Evolutionary conservation across 495 filamentous ascomycete genomes (phyloP).

Genomic region (Aspergillus homomorphus): DNA sequence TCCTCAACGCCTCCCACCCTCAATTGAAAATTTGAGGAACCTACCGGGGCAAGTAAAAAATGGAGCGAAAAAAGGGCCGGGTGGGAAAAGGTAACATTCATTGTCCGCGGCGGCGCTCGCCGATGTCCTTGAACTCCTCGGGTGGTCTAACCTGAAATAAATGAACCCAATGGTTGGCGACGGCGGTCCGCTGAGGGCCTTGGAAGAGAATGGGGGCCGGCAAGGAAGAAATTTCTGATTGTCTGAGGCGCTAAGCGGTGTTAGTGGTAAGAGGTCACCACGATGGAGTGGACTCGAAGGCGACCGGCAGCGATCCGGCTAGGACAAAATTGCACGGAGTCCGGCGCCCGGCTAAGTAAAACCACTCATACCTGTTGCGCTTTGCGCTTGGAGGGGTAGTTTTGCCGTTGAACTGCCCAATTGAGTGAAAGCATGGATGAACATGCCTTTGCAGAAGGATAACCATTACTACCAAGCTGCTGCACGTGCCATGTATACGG

Average conservation of each 20-base stretch:
- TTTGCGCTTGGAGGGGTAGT: constrained; percentile 5
- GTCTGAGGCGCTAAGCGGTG: constrained; percentile 5
- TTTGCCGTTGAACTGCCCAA: constrained; percentile 21
- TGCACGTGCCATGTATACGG: background rate
- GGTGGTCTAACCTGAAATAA: background rate
- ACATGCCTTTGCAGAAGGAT: background rate
- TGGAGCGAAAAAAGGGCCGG: background rate
- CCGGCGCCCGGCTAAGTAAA: background rate
- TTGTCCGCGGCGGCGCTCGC: background rate
- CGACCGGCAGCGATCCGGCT: background rate
- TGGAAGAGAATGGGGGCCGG: background rate
- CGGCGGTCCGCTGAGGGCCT: background rate
- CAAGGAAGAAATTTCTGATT: background rate
- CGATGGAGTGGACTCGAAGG: background rate
- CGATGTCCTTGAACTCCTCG: background rate
- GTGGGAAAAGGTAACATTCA: background rate
- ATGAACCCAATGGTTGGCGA: background rate
- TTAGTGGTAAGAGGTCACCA: background rate
- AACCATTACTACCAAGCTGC: too few species aligned
- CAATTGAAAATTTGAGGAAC: background rate
- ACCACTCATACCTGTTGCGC: background rate
- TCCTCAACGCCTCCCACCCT: background rate
- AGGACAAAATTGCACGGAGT: background rate
- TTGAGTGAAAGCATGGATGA: background rate
- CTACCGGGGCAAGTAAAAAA: background rate